Conservation (phyloP, 2,329 filamentous ascomycete species). For the Fusarium sp. region DNA sequence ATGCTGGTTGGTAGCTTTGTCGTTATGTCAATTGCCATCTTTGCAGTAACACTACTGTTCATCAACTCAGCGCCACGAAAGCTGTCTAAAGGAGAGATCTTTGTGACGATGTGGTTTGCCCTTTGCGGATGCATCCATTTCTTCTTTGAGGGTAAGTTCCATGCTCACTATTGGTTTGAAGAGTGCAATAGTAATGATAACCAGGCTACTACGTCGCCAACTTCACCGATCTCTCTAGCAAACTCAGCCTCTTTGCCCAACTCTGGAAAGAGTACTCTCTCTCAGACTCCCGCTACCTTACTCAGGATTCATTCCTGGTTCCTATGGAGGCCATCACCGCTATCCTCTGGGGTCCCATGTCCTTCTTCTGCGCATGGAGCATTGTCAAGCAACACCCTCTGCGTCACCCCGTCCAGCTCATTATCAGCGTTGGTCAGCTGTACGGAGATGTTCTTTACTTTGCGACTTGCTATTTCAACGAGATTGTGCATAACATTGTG, state of each 20-base stretch:
- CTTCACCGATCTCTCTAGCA: constrained; percentile 54
- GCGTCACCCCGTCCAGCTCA: constrained; percentile 60
- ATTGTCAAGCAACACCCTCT: constrained; percentile 58
- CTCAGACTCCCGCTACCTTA: constrained; percentile 67
- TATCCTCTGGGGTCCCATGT: constrained; percentile 64
- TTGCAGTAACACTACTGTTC: constrained; percentile 65
- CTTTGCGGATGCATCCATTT: constrained; percentile 68
- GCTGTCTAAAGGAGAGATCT: constrained; percentile 64
- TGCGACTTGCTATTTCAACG: constrained; percentile 58
- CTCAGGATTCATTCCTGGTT: constrained; percentile 63
- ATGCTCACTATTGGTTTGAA: background rate
- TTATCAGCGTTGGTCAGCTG: constrained; percentile 60
- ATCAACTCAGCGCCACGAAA: constrained; percentile 64
- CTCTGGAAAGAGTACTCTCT: constrained; percentile 69
- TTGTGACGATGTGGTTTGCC: constrained; percentile 78
- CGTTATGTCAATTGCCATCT: constrained; percentile 65
- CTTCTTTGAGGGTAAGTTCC: constrained; percentile 54
- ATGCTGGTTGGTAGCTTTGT: constrained; percentile 70
- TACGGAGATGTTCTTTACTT: constrained; percentile 67
- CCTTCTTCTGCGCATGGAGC: constrained; percentile 58
- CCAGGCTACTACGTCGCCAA: constrained; percentile 62
- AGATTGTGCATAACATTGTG: constrained; percentile 51
- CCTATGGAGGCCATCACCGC: constrained; percentile 67
- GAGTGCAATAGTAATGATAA: background rate
- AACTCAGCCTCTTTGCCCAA: constrained; percentile 60